These are phyloP conservation scores for Carex littledalei DNA, from an alignment of 176 grass and related monocot species.

Conservation along the genomic window DNA sequence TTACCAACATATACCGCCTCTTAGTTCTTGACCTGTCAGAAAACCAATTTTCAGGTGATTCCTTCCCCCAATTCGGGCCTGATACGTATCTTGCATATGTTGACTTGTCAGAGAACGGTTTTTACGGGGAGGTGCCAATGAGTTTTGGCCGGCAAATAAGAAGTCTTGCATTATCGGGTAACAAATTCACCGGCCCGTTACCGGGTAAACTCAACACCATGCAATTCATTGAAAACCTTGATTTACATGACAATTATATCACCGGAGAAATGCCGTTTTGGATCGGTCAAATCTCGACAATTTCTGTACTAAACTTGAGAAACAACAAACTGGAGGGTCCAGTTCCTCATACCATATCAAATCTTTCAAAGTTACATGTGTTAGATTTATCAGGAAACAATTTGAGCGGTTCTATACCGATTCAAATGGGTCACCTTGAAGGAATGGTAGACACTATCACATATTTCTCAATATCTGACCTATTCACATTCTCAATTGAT, in stretches of 20 bases:
- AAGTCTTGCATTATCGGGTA: conserved; percentile 9
- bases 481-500: conserved; percentile 28
- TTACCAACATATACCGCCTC: conserved; percentile 23
- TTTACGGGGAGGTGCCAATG: conserved; percentile 8
- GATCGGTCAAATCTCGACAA: conserved; percentile 3
- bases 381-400: conserved; percentile 29
- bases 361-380: conserved; percentile 19
- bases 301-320: conserved; percentile 26
- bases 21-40: conserved; percentile 4
- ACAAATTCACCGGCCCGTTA: conserved; percentile 13
- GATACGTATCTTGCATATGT: conserved; percentile 20
- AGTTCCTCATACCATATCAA: conserved; percentile 12
- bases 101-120: conserved; percentile 21
- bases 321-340: conserved; percentile 11
- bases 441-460: conserved; percentile 25
- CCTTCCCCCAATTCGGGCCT: conserved; percentile 5
- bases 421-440: conserved; percentile 10
- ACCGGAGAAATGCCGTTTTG: not conserved
- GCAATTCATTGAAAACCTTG: conserved; percentile 18
- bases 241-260: conserved; percentile 14
- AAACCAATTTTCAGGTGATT: conserved; percentile 20
- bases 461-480: conserved; percentile 25
- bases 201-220: conserved; percentile 10
- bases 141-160: conserved; percentile 18
- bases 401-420: not conserved